Conservation (phyloP, 2,329 filamentous ascomycete genomes). For the Neofusicoccum cordaticola region DNA sequence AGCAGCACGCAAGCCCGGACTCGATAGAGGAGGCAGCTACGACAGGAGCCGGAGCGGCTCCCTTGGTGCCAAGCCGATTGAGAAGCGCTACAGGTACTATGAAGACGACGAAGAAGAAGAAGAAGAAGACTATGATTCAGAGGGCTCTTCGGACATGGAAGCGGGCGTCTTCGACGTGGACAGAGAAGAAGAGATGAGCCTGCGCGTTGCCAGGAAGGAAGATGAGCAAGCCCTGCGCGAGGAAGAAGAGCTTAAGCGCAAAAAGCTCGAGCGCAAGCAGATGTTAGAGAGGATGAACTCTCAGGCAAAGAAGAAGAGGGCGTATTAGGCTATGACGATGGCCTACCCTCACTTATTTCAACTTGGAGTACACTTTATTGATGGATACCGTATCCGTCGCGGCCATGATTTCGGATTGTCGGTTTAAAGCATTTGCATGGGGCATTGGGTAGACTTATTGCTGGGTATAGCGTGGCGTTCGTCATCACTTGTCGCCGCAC, state of each 20-base stretch:
- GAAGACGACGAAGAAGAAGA: slow-evolving; percentile 51
- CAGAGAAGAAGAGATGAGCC: slow-evolving; percentile 64
- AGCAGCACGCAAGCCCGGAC: slow-evolving; percentile 25
- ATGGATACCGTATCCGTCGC: neutral
- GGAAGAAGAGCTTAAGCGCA: slow-evolving; percentile 59
- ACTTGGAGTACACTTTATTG: neutral
- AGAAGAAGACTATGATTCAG: slow-evolving; percentile 63
- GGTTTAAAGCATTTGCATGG: slow-evolving; percentile 16
- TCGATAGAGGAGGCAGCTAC: slow-evolving; percentile 18
- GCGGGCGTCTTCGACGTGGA: slow-evolving; percentile 72
- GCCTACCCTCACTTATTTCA: neutral
- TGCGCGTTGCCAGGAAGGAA: slow-evolving; percentile 62
- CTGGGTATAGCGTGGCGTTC: slow-evolving; percentile 17
- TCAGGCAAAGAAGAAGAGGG: slow-evolving; percentile 14
- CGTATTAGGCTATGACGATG: neutral
- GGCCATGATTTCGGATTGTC: neutral
- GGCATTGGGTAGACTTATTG: slow-evolving; percentile 17
- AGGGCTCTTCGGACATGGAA: slow-evolving; percentile 69
- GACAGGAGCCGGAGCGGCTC: slow-evolving; percentile 24
- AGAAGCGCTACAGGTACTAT: slow-evolving; percentile 26
- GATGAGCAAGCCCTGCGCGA: slow-evolving; percentile 64
- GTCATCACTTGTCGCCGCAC: slow-evolving; percentile 11
- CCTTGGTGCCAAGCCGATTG: slow-evolving; percentile 29
- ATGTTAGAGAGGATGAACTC: slow-evolving; percentile 27
- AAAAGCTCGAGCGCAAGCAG: slow-evolving; percentile 56